Base-by-base conservation (phyloP, 768 basidiomycete genomes). In the Hydnum rufescens region DNA sequence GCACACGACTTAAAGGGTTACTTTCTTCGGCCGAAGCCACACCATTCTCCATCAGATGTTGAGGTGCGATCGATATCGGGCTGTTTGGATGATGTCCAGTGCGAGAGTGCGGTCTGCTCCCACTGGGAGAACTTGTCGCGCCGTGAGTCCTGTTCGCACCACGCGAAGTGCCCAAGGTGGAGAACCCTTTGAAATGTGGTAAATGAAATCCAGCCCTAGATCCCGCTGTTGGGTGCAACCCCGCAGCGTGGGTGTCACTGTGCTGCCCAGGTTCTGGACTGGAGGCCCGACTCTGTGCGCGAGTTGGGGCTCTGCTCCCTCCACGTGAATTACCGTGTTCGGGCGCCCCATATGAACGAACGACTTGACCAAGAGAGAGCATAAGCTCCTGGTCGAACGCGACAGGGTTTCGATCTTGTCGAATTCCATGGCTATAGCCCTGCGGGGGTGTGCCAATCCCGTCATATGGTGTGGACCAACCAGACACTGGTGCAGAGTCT, bases 361-460 rank as follows among this genome's bases (percentile, higher is more conserved):
- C 60, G 16, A 67, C 59, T 23, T 64, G 63, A 1, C 76, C 71
- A 28, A 82, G 67, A 1, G 78, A 80, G 16, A 80, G 68, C 49
- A 90, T 67, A 2, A 93, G 72, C 65, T 90, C 89, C 3, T 82
- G 82, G 63, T 89, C 86, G 53, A 87, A 43, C n/a, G 19, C 49
- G 23, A 51, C 13, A 43, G 13, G 25, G 25, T 51, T n/a, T 8
- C 13, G 13, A 25, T n/a, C 34, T 39, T 25, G 13, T 16, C 36
- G 8, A 6, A 25, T 6, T 32, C 29, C 29, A 8, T 16, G 25
- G 16, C 28, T n/a, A 47, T n/a, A 6, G 13, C 46, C 46, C 25
- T 23, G 8, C 8, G 46, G 8, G 25, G 46, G 18, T 8, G 6
- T 8, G 8, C 8, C n/a, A 23, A 47, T 5, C 25, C 48, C 48